Evolutionary conservation across 2,329 filamentous ascomycete species (phyloP).

Genomic region (Tolypocladium nubicola): DNA sequence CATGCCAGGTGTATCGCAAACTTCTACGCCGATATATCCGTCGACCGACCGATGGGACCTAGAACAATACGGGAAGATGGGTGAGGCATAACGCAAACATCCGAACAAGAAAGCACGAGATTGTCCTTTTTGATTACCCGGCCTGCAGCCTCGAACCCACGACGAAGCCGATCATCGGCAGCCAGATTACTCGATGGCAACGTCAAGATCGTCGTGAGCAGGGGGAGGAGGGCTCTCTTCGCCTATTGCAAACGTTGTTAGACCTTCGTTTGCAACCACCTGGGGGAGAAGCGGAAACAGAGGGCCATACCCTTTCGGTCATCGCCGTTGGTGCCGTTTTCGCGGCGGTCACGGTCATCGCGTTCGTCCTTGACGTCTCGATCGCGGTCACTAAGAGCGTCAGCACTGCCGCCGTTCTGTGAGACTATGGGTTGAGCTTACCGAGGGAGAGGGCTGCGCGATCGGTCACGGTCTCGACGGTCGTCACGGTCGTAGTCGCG

Average conservation of each 20-base stretch:
- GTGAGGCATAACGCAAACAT: constrained; percentile 1
- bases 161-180: not conserved
- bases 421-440: constrained; percentile 16
- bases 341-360: constrained; percentile 63
- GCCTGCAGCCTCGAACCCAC: constrained; percentile 5
- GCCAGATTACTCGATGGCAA: constrained; percentile 55
- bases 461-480: constrained; percentile 66
- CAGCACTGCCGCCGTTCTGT: constrained; percentile 11
- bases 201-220: constrained; percentile 89
- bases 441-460: constrained; percentile 58
- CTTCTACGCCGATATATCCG: constrained; percentile 13
- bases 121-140: constrained; percentile 8
- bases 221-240: constrained; percentile 67
- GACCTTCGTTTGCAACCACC: not conserved
- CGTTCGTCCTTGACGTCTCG: constrained; percentile 53
- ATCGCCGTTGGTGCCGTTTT: constrained; percentile 73
- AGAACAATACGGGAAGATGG: constrained; percentile 8
- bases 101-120: constrained; percentile 11
- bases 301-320: constrained; percentile 69
- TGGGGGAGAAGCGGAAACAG: not conserved
- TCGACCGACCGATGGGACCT: constrained; percentile 11
- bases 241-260: constrained; percentile 1
- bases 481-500: constrained; percentile 56
- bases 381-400: constrained; percentile 36
- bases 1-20: constrained; percentile 2